phyloP scores from a whole-genome alignment of 768 basidiomycete genomes.

The Cubamyces sp. region DNA sequence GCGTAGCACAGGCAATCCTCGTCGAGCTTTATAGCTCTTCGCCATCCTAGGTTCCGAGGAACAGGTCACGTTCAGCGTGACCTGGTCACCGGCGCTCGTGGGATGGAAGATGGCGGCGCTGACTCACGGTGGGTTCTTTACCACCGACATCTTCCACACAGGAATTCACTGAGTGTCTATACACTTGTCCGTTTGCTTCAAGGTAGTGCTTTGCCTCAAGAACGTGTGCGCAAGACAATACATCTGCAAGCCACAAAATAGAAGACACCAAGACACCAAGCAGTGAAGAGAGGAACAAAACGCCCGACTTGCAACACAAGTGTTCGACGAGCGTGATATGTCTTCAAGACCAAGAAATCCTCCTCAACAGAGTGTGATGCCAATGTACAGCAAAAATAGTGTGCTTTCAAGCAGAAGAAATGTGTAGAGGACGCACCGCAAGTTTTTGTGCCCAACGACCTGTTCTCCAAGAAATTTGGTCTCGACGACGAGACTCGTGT shows the following conservation, averaged over 20 bases:
- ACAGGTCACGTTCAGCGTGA: slow-evolving; percentile 1
- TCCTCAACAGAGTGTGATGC: not conserved
- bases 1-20: too few relatives aligned
- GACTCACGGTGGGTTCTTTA: not conserved
- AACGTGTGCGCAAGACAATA: not conserved
- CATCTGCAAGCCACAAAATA: not conserved
- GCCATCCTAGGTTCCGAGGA: not conserved
- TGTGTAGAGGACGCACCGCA: not conserved
- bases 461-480: not conserved
- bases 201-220: slow-evolving; percentile 1
- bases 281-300: not conserved
- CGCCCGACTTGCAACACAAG: not conserved
- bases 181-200: slow-evolving; percentile 10
- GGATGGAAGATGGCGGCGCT: slow-evolving; percentile 10
- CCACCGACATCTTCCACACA: slow-evolving; percentile 10
- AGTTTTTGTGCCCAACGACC: not conserved
- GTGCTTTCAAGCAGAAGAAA: not conserved
- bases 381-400: not conserved
- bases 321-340: not conserved
- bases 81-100: not conserved
- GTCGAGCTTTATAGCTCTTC: too few relatives aligned
- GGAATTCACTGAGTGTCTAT: not conserved
- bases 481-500: not conserved
- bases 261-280: not conserved
- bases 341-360: not conserved